These are phyloP conservation scores for Phytophthora ramorum DNA, from an alignment of 352 stramenopile species.

Conservation along the genomic window DNA sequence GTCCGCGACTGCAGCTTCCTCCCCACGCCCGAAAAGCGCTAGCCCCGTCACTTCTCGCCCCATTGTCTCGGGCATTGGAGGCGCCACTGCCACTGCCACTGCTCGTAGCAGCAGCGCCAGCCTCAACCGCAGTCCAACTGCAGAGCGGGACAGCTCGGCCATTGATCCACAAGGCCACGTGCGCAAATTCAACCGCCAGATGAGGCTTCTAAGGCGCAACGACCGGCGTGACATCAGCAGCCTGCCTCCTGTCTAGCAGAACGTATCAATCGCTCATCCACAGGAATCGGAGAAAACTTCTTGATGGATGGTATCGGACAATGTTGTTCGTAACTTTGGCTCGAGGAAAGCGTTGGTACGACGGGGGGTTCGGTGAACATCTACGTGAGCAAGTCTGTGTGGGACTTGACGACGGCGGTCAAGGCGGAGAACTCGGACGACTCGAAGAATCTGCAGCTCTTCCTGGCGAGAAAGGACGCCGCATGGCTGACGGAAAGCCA, in stretches of 20 bases:
- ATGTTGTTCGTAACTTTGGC: no score
- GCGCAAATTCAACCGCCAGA: constrained; percentile 78
- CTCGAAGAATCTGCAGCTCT: no score
- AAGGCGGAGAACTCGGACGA: no score
- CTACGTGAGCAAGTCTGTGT: no score
- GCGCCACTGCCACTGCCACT: neutral
- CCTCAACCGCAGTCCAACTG: neutral
- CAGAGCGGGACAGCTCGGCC: constrained; percentile 13
- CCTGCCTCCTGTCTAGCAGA: constrained; percentile 39
- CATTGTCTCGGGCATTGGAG: constrained; percentile 10
- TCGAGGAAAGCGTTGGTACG: no score
- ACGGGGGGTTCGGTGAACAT: no score
- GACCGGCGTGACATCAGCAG: constrained; percentile 53
- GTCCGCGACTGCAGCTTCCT: constrained; percentile 8
- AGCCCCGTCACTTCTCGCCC: constrained; percentile 1
- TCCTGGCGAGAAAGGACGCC: no score
- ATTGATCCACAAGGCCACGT: constrained; percentile 54
- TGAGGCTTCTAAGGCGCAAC: constrained; percentile 67
- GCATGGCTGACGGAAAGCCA: no score
- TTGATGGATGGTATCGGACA: no score
- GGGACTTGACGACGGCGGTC: no score
- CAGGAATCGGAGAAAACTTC: no score
- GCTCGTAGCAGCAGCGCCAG: constrained; percentile 19
- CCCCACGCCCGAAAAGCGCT: constrained; percentile 12
- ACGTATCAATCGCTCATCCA: neutral